These are phyloP conservation scores for Talaromyces sp. DNA, from an alignment of 2,329 filamentous ascomycete species.

Conservation along the genomic window DNA sequence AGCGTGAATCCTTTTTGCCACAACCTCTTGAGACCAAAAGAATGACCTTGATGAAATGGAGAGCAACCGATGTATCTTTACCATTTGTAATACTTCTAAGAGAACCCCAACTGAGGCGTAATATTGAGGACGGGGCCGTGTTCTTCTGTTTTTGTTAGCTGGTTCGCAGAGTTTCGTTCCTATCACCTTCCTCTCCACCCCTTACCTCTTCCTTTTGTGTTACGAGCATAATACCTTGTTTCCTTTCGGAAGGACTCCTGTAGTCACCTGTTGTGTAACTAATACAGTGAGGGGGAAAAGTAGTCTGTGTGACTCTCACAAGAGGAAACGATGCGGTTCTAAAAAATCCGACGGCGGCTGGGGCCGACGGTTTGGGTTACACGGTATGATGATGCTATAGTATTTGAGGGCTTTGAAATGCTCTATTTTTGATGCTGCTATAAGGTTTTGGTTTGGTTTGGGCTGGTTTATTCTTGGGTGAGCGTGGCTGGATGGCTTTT, in stretches of 20 bases:
- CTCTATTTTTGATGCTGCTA: background rate
- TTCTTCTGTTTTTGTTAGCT: background rate
- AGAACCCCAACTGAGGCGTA: no score
- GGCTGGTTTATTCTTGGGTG: background rate
- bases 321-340: background rate
- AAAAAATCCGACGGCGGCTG: background rate
- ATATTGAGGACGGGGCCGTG: background rate
- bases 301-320: background rate
- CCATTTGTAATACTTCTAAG: no score
- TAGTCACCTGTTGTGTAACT: background rate
- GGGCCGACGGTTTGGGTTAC: background rate
- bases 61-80: no score
- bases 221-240: background rate
- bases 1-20: no score
- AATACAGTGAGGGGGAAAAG: background rate
- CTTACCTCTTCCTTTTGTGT: background rate
- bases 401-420: background rate
- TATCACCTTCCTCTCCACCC: background rate
- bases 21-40: no score
- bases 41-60: no score
- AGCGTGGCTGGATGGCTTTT: background rate
- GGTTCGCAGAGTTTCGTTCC: background rate
- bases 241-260: background rate
- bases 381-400: background rate
- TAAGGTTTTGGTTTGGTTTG: background rate